Conservation (phyloP, 352 stramenopile species). For the Phytophthora uliginosa region DNA sequence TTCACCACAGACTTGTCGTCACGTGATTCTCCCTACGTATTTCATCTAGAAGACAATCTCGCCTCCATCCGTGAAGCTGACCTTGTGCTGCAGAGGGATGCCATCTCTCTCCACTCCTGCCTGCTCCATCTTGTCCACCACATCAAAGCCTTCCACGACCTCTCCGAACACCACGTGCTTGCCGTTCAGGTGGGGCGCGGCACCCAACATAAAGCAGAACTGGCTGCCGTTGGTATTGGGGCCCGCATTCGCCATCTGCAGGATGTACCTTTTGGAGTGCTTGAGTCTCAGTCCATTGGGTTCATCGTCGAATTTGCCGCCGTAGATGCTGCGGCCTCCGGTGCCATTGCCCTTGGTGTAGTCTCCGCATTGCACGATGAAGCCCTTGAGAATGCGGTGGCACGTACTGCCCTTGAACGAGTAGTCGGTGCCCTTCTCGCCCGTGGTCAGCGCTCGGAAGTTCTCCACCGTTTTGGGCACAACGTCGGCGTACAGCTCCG, state of each 20-base stretch:
- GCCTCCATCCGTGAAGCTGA: slow-evolving; percentile 78
- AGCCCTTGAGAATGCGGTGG: slow-evolving; percentile 98
- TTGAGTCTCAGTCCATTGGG: slow-evolving; percentile 89
- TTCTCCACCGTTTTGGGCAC: slow-evolving; percentile 99
- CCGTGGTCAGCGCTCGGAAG: slow-evolving; percentile 97
- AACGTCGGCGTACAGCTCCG: slow-evolving; percentile 94
- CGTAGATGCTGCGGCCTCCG: slow-evolving; percentile 98
- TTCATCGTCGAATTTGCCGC: slow-evolving; percentile 98
- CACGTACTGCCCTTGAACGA: slow-evolving; percentile 98
- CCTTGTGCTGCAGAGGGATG: slow-evolving; percentile 77
- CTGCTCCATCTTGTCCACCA: slow-evolving; percentile 87
- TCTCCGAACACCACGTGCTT: slow-evolving; percentile 91
- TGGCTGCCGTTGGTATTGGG: slow-evolving; percentile 99
- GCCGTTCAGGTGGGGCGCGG: slow-evolving; percentile 81
- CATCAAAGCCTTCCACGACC: slow-evolving; percentile 84
- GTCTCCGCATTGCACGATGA: slow-evolving; percentile 99
- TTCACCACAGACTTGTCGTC: not conserved
- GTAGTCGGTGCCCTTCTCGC: slow-evolving; percentile 94
- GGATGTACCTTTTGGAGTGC: slow-evolving; percentile 85
- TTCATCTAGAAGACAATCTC: slow-evolving; percentile 61
- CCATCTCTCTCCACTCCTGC: slow-evolving; percentile 72
- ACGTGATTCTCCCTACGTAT: not conserved
- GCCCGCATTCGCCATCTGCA: slow-evolving; percentile 98
- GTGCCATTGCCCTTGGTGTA: slow-evolving; percentile 95
- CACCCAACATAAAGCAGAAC: slow-evolving; percentile 98